These are phyloP conservation scores for Orbilia brochopaga DNA, from an alignment of 2,329 filamentous ascomycete genomes.

Conservation along the genomic window DNA sequence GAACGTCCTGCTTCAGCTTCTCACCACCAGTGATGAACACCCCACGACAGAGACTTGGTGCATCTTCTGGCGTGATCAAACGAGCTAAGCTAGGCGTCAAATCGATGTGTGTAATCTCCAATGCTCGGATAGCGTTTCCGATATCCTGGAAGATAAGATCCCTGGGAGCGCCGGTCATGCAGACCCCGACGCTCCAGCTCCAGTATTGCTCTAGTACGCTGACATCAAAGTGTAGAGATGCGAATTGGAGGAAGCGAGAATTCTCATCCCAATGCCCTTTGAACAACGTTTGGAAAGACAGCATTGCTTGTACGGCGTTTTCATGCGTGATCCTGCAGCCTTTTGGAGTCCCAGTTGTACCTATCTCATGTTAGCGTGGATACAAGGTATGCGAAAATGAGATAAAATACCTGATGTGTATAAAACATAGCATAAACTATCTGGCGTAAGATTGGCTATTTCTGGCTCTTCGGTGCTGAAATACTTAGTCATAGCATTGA, in stretches of 20 bases:
- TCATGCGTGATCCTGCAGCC: constrained; percentile 87
- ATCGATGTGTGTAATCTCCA: constrained; percentile 87
- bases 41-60: constrained; percentile 77
- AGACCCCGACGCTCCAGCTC: constrained; percentile 91
- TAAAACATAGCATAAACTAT: constrained; percentile 77
- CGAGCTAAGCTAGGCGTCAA: constrained; percentile 85
- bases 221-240: constrained; percentile 92
- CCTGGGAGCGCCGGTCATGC: constrained; percentile 78
- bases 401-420: constrained; percentile 69
- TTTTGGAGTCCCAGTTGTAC: constrained; percentile 84
- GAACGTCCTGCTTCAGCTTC: constrained; percentile 83
- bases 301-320: constrained; percentile 86
- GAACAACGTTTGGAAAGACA: constrained; percentile 82
- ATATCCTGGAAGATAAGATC: constrained; percentile 87
- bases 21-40: constrained; percentile 95
- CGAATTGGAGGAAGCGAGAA: constrained; percentile 89
- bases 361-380: constrained; percentile 56
- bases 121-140: constrained; percentile 70
- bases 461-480: constrained; percentile 52
- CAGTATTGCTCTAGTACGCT: constrained; percentile 93
- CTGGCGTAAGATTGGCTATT: constrained; percentile 56
- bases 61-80: constrained; percentile 77
- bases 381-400: background rate
- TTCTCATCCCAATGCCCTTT: constrained; percentile 71
- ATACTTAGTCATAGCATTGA: constrained; percentile 55